Evolutionary conservation across 1,284 basidiomycete species (phyloP), one percentile per base, ranked within the genome.

Genomic region (Uromyces viciae-fabae): DNA sequence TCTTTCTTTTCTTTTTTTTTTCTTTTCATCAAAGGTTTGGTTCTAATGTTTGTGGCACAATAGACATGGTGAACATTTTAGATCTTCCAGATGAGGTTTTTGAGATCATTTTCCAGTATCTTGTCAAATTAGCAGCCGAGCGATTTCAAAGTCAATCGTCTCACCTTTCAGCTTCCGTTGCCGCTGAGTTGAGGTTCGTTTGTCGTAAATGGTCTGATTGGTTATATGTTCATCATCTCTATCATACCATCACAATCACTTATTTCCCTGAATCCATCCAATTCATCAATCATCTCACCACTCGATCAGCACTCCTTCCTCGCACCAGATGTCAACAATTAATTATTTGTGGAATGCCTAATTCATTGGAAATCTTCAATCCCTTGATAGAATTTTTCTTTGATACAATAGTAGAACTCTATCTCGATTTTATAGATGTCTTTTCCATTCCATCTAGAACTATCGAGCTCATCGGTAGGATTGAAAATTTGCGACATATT

Each of bases 371-470:
- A 22, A 75, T 36, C 19, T 22, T 75, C 1, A 58, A 75, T 15
- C 19, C 25, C 56, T 42, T 75, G 36, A 28, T 62, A 25, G 14
- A 14, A n/a, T 60, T 71, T 19, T 78, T 71, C 36, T 11, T 36
- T 15, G 66, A 78, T 46, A 78, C 64, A 33, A 43, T 78, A n/a
- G 64, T 49, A 52, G 76, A 78, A 49, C 38, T 78, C 33, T 64
- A 78, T 11, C 56, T 78, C 2, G 76, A 78, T 58, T 71, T 78
- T 17, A 60, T 78, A 8, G 15, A 49, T 54, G 19, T 22, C 22
- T 60, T 78, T 54, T 64, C 40, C 36, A 49, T 78, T 49, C 66
- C 76, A 8, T 7, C 3, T 19, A 52, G 52, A 22, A 71, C 76
- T 11, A 54, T 78, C 15, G 64, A 71, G 25, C 31, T 46, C 28